Percentiles rank a stretch among this genome's conserved stretches.
Conservation (phyloP, 1,139 yeast species). For the Groenewaldozyma sp. region DNA sequence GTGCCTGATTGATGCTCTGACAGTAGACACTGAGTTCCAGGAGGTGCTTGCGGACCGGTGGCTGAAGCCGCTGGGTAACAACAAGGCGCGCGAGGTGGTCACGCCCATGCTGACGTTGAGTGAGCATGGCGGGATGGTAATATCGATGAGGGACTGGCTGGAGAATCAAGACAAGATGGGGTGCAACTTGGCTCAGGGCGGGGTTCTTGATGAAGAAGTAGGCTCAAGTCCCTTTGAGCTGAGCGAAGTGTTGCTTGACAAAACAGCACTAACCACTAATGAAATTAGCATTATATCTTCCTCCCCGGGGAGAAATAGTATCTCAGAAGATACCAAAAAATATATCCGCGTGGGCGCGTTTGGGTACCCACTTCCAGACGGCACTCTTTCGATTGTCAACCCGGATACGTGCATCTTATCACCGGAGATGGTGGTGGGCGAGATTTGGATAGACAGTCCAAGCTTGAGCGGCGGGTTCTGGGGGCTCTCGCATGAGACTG, state of each 20-base stretch:
- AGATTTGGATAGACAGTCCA: conserved; percentile 91
- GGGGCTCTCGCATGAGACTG: conserved; percentile 63
- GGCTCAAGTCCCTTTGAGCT: conserved; percentile 38
- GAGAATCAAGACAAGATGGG: conserved; percentile 51
- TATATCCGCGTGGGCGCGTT: conserved; percentile 73
- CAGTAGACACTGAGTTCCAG: conserved; percentile 89
- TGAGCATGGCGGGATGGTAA: conserved; percentile 95
- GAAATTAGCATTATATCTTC: conserved; percentile 61
- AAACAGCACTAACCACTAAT: conserved; percentile 71
- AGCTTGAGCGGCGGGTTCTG: conserved; percentile 84
- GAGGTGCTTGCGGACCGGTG: conserved; percentile 87
- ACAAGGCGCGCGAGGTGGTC: conserved; percentile 63
- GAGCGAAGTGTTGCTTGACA: conserved; percentile 70
- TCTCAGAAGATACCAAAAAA: conserved; percentile 39
- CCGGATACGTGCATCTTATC: conserved; percentile 75
- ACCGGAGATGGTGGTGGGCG: conserved; percentile 78
- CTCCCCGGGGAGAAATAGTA: conserved; percentile 35
- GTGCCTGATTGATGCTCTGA: conserved; percentile 86
- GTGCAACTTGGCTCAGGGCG: conserved; percentile 18
- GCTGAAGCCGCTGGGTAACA: conserved; percentile 84
- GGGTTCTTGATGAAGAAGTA: conserved; percentile 28
- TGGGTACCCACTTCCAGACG: conserved; percentile 91
- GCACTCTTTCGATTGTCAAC: conserved; percentile 85
- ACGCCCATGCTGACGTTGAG: conserved; percentile 84
- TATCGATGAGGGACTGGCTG: conserved; percentile 86